These are phyloP conservation scores for Lodderomyces parapsilosis DNA, from an alignment of 1,139 yeast species.

Conservation along the genomic window DNA sequence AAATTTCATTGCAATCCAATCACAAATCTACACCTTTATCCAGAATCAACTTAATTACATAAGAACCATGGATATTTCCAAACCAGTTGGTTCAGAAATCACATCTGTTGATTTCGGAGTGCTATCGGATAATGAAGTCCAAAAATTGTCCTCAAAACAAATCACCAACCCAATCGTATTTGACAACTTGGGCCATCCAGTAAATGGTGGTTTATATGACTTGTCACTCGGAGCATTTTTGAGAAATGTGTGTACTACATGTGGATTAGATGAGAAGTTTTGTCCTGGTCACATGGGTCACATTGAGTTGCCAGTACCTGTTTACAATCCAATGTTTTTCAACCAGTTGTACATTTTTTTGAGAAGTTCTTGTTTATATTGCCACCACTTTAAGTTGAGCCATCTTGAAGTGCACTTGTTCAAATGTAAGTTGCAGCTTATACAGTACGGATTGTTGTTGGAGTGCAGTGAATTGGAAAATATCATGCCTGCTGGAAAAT, in stretches of 20 bases:
- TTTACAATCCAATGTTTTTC: constrained; percentile 92
- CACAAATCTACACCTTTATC: neutral
- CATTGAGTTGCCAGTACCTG: constrained; percentile 93
- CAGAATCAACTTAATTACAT: neutral
- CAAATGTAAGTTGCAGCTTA: constrained; percentile 73
- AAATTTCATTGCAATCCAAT: neutral
- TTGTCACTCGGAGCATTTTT: constrained; percentile 91
- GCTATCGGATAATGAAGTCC: constrained; percentile 76
- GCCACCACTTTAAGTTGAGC: constrained; percentile 79
- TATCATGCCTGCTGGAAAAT: constrained; percentile 39
- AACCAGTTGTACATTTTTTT: constrained; percentile 82
- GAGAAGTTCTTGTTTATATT: constrained; percentile 84
- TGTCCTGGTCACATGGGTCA: constrained; percentile 99
- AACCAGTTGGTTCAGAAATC: constrained; percentile 94
- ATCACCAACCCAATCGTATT: constrained; percentile 92
- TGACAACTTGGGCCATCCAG: constrained; percentile 95
- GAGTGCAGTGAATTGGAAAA: constrained; percentile 76
- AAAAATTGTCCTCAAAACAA: constrained; percentile 88
- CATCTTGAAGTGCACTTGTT: constrained; percentile 69
- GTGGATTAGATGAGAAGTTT: constrained; percentile 90
- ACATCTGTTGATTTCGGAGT: constrained; percentile 90
- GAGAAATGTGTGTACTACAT: constrained; percentile 85
- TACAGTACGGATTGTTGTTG: constrained; percentile 84
- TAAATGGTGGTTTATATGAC: constrained; percentile 91
- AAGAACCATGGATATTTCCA: constrained; percentile 78